Evolutionary conservation across 2,329 filamentous ascomycete genomes (phyloP).

Genomic region (Thermothelomyces thermophilus): DNA sequence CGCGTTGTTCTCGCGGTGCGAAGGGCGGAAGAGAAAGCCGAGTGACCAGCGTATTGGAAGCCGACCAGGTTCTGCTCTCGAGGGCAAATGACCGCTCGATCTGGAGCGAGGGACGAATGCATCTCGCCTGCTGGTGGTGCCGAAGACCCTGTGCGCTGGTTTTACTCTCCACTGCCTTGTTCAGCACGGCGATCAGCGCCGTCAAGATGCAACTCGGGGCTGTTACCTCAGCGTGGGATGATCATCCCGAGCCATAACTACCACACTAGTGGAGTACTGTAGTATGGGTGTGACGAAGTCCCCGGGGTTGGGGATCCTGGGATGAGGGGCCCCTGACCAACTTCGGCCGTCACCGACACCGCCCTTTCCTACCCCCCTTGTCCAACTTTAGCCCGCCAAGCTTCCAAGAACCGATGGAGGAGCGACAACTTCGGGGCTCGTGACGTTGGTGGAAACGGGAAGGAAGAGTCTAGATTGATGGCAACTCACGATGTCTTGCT

Average conservation of each 20-base stretch:
- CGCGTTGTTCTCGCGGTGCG: too few species aligned
- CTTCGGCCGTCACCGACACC: neutral
- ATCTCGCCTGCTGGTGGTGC: neutral
- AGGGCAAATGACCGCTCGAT: neutral
- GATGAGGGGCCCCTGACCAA: neutral
- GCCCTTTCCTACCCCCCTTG: neutral
- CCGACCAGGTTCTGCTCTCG: neutral
- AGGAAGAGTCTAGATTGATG: too few species aligned
- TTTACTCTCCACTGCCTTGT: neutral
- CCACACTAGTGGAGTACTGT: too few species aligned
- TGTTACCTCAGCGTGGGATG: constrained; percentile 11
- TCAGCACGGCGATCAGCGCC: constrained; percentile 4
- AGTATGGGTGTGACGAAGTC: neutral
- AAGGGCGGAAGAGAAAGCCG: too few species aligned
- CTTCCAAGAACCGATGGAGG: neutral
- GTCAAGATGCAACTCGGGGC: constrained; percentile 6
- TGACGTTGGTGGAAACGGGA: too few species aligned
- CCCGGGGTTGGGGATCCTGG: neutral
- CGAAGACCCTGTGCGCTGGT: neutral
- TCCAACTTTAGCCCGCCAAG: neutral
- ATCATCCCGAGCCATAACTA: too few species aligned
- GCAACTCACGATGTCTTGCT: too few species aligned
- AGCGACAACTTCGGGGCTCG: too few species aligned
- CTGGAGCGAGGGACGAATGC: neutral
- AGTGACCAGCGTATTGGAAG: neutral